phyloP scores from a whole-genome alignment of 1,284 basidiomycete species.

The Puccinia coronata region DNA sequence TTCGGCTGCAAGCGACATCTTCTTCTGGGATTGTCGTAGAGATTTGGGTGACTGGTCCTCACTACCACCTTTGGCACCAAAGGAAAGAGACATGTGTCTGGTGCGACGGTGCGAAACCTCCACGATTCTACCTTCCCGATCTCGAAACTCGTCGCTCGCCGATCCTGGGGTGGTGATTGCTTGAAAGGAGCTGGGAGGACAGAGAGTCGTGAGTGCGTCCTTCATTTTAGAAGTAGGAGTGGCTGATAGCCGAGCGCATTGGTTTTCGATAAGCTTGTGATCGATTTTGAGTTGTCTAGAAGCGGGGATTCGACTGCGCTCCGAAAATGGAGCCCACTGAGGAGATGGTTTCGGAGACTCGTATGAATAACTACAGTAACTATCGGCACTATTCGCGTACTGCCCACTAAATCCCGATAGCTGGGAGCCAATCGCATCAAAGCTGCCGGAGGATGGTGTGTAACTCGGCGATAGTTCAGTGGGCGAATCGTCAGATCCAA shows the following conservation, averaged over 20 bases:
- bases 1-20: slow-evolving; percentile 3
- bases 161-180: neutral
- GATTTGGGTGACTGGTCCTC: neutral
- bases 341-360: neutral
- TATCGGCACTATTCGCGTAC: neutral
- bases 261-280: neutral
- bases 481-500: neutral
- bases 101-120: neutral
- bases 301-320: slow-evolving; percentile 13
- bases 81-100: neutral
- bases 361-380: neutral
- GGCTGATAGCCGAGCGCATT: neutral
- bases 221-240: neutral
- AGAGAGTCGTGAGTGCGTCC: neutral
- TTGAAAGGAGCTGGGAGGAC: neutral
- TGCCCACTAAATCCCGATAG: neutral
- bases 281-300: neutral
- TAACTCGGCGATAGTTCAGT: neutral
- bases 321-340: slow-evolving; percentile 13
- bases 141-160: neutral
- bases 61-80: neutral
- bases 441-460: neutral
- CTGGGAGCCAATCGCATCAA: neutral
- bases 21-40: neutral
- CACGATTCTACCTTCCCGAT: neutral